Conservation (phyloP, 1,139 yeast genomes). For the Debaryomyces nepalensis region DNA sequence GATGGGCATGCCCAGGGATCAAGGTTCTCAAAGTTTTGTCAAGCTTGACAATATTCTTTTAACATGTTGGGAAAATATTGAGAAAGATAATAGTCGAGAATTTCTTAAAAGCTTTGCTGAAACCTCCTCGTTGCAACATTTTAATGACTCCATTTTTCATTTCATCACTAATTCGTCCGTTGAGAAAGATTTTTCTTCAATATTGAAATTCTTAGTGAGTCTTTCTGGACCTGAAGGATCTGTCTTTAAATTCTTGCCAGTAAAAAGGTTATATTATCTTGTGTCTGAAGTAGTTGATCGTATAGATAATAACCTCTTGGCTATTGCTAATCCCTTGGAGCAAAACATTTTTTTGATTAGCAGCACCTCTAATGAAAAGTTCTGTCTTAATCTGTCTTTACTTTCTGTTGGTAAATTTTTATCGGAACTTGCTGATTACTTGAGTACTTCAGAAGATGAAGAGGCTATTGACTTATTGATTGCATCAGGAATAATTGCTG, state of each 20-base stretch:
- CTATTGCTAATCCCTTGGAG: constrained; percentile 53
- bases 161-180: constrained; percentile 19
- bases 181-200: constrained; percentile 20
- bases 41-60: constrained; percentile 4
- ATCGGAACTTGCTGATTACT: neutral
- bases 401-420: constrained; percentile 21
- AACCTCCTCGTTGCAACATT: constrained; percentile 6
- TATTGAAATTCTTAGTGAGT: constrained; percentile 22
- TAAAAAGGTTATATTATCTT: constrained; percentile 19
- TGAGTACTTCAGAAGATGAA: neutral
- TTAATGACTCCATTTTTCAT: constrained; percentile 22
- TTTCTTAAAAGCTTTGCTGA: constrained; percentile 9
- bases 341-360: constrained; percentile 38
- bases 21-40: constrained; percentile 6
- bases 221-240: constrained; percentile 9
- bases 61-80: constrained; percentile 16
- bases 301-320: constrained; percentile 26
- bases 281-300: constrained; percentile 17
- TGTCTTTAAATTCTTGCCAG: constrained; percentile 15
- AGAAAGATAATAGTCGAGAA: constrained; percentile 1
- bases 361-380: constrained; percentile 19
- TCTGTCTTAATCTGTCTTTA: constrained; percentile 13
- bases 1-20: neutral
- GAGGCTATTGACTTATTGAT: constrained; percentile 7
- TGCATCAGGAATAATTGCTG: constrained; percentile 25